These are phyloP conservation scores for Babesia bigemina DNA, from an alignment of 169 alveolate species.

Conservation along the genomic window DNA sequence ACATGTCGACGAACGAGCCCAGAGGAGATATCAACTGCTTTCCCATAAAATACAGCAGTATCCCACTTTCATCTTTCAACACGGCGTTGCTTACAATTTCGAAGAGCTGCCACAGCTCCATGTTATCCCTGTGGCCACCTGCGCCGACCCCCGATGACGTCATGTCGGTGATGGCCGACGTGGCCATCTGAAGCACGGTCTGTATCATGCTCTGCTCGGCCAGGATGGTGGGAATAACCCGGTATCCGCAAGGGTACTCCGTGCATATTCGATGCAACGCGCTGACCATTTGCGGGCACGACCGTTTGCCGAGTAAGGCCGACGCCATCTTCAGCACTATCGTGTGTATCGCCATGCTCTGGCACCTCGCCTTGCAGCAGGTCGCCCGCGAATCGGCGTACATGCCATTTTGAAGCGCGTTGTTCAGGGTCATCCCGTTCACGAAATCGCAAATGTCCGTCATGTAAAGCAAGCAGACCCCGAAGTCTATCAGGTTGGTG, in stretches of 20 bases:
- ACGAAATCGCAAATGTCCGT: conserved; percentile 18
- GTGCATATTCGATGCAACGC: conserved; percentile 24
- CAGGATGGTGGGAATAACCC: conserved; percentile 5
- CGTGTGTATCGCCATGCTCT: conserved; percentile 31
- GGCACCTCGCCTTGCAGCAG: conserved; percentile 7
- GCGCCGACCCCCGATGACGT: not conserved
- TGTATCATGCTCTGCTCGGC: conserved; percentile 20
- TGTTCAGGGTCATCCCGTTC: conserved; percentile 19
- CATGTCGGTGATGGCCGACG: not conserved
- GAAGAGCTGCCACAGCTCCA: conserved; percentile 36
- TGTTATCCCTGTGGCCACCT: conserved; percentile 13
- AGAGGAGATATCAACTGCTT: conserved; percentile 7
- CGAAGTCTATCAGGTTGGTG: conserved; percentile 36
- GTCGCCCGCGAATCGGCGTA: conserved; percentile 8
- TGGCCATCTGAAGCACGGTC: conserved; percentile 10
- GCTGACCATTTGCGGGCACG: conserved; percentile 35
- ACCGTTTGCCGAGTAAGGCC: conserved; percentile 6
- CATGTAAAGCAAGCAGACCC: conserved; percentile 17
- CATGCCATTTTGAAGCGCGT: conserved; percentile 16
- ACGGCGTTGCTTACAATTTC: conserved; percentile 1
- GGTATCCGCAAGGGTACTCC: conserved; percentile 13
- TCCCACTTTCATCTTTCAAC: conserved; percentile 37
- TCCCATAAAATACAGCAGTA: conserved; percentile 27
- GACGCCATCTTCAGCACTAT: conserved; percentile 27
- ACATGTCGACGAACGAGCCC: conserved; percentile 14